A percentile compares a stretch with the other conserved stretches of the same genome.
Evolutionary conservation across 495 filamentous ascomycete genomes (phyloP).

Genomic region (Annulohypoxylon stygium): DNA sequence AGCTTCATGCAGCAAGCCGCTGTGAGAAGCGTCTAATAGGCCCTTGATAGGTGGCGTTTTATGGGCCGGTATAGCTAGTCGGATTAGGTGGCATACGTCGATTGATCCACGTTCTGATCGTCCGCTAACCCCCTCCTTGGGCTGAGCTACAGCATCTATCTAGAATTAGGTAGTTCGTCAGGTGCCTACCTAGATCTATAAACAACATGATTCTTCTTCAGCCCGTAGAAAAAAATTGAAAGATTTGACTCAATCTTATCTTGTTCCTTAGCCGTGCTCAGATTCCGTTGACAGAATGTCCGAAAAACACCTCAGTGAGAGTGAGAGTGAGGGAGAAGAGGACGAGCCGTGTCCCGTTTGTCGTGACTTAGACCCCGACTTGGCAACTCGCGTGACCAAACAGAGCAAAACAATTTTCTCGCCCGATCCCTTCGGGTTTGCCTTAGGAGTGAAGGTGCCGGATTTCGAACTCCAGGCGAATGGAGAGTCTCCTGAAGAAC

Average conservation of each 20-base stretch:
- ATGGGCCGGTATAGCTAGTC: constrained; percentile 1
- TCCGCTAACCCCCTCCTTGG: not conserved
- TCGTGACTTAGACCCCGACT: constrained; percentile 13
- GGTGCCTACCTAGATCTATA: not conserved
- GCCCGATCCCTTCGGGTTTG: not conserved
- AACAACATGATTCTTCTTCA: not conserved
- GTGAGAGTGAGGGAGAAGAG: constrained; percentile 7
- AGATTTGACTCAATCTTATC: not conserved
- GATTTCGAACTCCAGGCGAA: not conserved
- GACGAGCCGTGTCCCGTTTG: constrained; percentile 6
- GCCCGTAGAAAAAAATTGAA: not conserved
- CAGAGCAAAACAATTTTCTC: not conserved
- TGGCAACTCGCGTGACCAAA: constrained; percentile 7
- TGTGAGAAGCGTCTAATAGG: not conserved
- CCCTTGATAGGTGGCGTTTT: constrained; percentile 8
- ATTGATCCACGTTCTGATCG: constrained; percentile 3
- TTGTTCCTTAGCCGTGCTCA: not conserved
- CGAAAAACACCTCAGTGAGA: not conserved
- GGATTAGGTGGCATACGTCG: constrained; percentile 8
- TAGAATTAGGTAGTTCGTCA: not conserved
- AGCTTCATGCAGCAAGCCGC: constrained; percentile 1
- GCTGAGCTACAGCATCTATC: not conserved
- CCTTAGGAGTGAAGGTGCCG: not conserved
- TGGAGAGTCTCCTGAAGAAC: not conserved
- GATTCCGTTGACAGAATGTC: not conserved